Percentiles rank a stretch among this genome's conserved stretches.
phyloP scores from a whole-genome alignment of 2,329 filamentous ascomycete genomes.

The Nemania diffusa region DNA sequence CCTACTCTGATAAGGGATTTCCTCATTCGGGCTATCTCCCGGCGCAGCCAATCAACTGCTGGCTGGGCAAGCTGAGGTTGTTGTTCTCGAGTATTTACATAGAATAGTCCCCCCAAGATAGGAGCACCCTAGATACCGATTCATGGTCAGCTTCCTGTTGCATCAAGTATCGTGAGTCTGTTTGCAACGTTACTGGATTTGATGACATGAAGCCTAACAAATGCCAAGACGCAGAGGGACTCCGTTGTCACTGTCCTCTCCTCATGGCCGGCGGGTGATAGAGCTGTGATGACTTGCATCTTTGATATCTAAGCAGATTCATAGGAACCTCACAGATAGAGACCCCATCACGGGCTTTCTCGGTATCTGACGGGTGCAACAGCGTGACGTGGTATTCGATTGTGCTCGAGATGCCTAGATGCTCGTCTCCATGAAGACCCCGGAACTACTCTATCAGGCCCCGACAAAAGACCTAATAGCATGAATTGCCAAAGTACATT shows the following conservation, averaged over 20 bases:
- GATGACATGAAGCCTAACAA: conserved; percentile 16
- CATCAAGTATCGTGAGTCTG: conserved; percentile 27
- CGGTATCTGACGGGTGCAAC: neutral
- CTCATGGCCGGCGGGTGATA: neutral
- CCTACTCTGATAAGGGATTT: conserved; percentile 44
- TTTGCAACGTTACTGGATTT: conserved; percentile 38
- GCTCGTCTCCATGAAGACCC: neutral
- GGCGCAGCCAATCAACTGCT: conserved; percentile 35
- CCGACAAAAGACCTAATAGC: neutral
- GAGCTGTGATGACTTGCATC: conserved; percentile 6
- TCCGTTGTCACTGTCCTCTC: neutral
- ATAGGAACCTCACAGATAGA: neutral
- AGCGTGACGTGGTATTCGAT: conserved; percentile 20
- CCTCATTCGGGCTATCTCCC: conserved; percentile 41
- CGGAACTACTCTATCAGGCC: neutral
- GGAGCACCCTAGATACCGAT: conserved; percentile 6
- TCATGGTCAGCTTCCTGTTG: conserved; percentile 25
- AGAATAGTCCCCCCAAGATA: neutral
- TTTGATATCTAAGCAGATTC: neutral
- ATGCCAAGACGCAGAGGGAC: neutral
- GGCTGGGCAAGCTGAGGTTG: conserved; percentile 32
- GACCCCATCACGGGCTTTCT: neutral
- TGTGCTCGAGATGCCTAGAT: neutral
- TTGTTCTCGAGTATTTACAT: conserved; percentile 18
- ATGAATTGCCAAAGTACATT: neutral